These are phyloP conservation scores for Alternaria sp. DNA, from an alignment of 2,329 filamentous ascomycete species.

Conservation along the genomic window DNA sequence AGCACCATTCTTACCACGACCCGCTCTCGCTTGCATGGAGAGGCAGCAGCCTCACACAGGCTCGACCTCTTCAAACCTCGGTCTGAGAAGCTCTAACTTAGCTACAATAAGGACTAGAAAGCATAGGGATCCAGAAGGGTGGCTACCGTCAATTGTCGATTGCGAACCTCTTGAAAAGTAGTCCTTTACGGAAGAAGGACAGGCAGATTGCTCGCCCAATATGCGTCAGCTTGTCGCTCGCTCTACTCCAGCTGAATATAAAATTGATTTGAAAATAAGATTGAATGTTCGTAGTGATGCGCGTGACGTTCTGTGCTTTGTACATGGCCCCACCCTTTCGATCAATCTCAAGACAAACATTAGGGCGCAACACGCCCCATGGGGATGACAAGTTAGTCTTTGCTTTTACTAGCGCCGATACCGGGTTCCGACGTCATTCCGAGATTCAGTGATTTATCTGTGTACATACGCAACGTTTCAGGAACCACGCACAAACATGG, in stretches of 20 bases:
- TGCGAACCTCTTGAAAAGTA: constrained; percentile 33
- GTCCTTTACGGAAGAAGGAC: constrained; percentile 28
- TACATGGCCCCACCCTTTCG: neutral
- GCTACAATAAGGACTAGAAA: constrained; percentile 17
- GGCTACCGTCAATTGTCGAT: constrained; percentile 36
- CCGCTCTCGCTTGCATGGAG: constrained; percentile 45
- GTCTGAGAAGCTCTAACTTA: constrained; percentile 26
- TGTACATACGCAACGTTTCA: neutral
- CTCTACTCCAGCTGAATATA: constrained; percentile 36
- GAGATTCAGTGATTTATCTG: neutral
- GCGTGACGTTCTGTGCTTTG: neutral
- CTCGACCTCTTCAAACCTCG: constrained; percentile 17
- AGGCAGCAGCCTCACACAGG: constrained; percentile 34
- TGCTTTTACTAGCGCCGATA: constrained; percentile 9
- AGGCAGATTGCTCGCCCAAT: constrained; percentile 31
- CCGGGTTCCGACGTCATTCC: constrained; percentile 16
- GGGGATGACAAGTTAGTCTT: neutral
- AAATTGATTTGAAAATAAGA: neutral
- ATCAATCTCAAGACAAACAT: neutral
- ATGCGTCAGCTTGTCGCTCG: constrained; percentile 38
- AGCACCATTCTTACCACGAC: constrained; percentile 47
- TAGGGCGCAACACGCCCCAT: neutral
- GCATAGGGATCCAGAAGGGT: constrained; percentile 23
- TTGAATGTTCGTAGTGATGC: neutral
- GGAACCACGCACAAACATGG: constrained; percentile 11